These are phyloP conservation scores for Pythium vanterpoolii DNA, from an alignment of 352 stramenopile species.

Conservation along the genomic window DNA sequence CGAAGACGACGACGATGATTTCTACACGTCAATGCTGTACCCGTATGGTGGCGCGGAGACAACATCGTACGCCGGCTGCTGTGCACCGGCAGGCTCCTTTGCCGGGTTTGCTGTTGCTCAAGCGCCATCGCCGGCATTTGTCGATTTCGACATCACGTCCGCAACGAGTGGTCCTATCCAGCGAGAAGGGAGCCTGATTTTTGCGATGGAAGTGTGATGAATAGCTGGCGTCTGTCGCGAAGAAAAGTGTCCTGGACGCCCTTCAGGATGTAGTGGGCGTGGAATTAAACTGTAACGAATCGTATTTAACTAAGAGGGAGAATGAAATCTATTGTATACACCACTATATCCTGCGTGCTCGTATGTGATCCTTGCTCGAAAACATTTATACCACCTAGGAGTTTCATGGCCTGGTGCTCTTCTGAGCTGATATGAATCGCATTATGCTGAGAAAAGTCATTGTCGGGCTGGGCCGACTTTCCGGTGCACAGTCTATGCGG, in stretches of 20 bases:
- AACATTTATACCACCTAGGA: not conserved
- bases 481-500: not conserved
- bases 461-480: no score
- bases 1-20: conserved; percentile 17
- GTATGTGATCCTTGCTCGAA: not conserved
- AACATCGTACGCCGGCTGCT: not conserved
- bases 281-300: not conserved
- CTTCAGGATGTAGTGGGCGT: not conserved
- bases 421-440: not conserved
- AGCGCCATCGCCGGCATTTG: not conserved
- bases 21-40: conserved; percentile 13
- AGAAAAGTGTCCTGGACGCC: not conserved
- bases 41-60: conserved; percentile 2
- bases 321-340: not conserved
- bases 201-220: conserved; percentile 21
- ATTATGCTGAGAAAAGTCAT: not conserved
- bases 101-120: conserved; percentile 1
- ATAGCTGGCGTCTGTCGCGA: not conserved
- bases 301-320: not conserved
- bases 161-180: not conserved
- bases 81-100: conserved; percentile 17
- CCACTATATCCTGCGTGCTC: not conserved
- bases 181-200: conserved; percentile 19
- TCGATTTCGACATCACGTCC: conserved; percentile 3
- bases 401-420: not conserved